A percentile compares a stretch with the other conserved stretches of the same genome.
Conservation (phyloP, 1,139 yeast genomes). For the Pneumocystis canis region DNA sequence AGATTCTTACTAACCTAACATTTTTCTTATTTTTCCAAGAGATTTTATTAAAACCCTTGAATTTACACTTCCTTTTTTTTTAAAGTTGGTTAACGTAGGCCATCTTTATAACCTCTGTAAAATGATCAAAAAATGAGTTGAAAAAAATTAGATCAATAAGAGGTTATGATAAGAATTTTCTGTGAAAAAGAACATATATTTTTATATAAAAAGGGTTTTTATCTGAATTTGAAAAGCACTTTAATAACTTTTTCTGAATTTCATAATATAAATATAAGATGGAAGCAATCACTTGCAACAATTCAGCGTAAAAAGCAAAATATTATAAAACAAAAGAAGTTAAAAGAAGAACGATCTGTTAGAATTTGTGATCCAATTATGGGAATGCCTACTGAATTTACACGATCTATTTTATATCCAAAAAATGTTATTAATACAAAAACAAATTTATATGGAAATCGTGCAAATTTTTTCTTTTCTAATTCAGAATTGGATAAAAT, state of each 20-base stretch:
- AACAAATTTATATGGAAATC: neutral
- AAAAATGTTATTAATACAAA: neutral
- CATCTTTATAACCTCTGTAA: neutral
- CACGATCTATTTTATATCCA: constrained; percentile 7
- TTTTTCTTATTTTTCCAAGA: neutral
- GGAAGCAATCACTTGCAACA: constrained; percentile 7
- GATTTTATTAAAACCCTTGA: neutral
- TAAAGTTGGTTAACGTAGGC: neutral
- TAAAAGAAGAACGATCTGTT: constrained; percentile 6
- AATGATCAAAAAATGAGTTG: neutral
- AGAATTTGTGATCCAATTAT: constrained; percentile 4
- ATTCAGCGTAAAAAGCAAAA: constrained; percentile 9
- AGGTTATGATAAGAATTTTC: neutral
- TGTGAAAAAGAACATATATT: neutral
- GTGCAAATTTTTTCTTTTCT: constrained; percentile 1
- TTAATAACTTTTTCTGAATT: neutral
- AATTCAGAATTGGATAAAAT: neutral
- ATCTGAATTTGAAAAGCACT: neutral
- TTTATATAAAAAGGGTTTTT: neutral
- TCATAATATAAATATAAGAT: neutral
- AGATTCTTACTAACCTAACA: neutral
- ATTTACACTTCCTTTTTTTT: neutral
- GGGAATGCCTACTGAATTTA: constrained; percentile 8
- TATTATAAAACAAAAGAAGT: constrained; percentile 6
- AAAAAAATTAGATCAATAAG: neutral